phyloP scores from a whole-genome alignment of 768 basidiomycete species.

The Lactarius deliciosus region DNA sequence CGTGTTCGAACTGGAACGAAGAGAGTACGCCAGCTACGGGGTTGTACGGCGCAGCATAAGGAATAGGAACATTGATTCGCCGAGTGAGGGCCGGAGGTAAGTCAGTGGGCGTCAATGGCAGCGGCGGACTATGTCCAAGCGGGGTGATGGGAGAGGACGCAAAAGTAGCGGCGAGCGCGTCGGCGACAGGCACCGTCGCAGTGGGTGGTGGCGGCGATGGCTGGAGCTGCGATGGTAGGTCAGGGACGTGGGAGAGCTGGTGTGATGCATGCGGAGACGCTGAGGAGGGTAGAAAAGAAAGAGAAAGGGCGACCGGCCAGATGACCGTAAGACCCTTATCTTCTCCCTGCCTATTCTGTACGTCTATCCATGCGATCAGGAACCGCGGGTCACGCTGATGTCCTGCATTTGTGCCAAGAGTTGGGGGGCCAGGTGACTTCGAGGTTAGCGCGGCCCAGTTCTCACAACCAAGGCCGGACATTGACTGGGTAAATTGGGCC shows the following conservation, averaged over 20 bases:
- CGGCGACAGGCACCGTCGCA: conserved; percentile 30
- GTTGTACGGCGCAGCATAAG: conserved; percentile 14
- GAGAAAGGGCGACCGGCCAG: conserved; percentile 66
- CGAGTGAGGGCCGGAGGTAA: conserved; percentile 26
- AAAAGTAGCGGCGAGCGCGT: conserved; percentile 7
- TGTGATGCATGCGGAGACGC: conserved; percentile 40
- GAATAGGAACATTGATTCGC: conserved; percentile 8
- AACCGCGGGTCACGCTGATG: conserved; percentile 38
- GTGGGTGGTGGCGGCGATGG: conserved; percentile 47
- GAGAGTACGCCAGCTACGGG: conserved; percentile 43
- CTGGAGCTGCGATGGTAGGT: conserved; percentile 62
- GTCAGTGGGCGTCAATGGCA: conserved; percentile 16
- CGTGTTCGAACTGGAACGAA: conserved; percentile 44
- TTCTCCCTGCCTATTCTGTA: conserved; percentile 77
- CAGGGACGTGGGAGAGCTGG: conserved; percentile 57
- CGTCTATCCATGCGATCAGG: conserved; percentile 70
- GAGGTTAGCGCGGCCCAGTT: conserved; percentile 41
- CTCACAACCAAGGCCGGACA: conserved; percentile 61
- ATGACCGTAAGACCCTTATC: conserved; percentile 75
- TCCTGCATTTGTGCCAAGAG: conserved; percentile 4
- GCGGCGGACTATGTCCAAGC: conserved; percentile 12
- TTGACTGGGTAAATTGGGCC: conserved; percentile 60
- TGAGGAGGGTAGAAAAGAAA: conserved; percentile 41
- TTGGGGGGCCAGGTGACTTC: conserved; percentile 17
- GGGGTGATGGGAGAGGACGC: conserved; percentile 21